Evolutionary conservation across 768 basidiomycete species (phyloP).

Genomic region (Gymnopilus dilepis): DNA sequence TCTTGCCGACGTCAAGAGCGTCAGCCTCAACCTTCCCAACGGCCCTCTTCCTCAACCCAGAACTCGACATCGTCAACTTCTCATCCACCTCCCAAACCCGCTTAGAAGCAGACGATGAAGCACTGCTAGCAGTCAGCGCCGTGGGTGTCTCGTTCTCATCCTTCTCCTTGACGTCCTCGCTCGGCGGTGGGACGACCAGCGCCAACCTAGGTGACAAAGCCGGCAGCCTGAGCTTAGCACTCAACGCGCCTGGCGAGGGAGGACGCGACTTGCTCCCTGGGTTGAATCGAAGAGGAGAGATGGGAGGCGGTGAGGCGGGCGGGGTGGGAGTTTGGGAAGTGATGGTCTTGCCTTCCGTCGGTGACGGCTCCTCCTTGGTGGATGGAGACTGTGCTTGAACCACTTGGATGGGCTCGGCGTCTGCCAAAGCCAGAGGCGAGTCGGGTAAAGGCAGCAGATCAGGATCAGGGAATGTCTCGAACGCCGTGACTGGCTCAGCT

Average conservation of each 20-base stretch:
- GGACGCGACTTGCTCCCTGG: background rate
- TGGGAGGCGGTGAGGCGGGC: slow-evolving; percentile 46
- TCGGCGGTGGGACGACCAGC: background rate
- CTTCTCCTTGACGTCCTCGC: slow-evolving; percentile 11
- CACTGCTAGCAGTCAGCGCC: slow-evolving; percentile 5
- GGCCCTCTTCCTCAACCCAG: slow-evolving; percentile 3
- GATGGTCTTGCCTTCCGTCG: background rate
- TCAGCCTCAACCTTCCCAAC: slow-evolving; percentile 4
- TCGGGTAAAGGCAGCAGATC: slow-evolving; percentile 47
- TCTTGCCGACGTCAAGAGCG: background rate
- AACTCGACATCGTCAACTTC: background rate
- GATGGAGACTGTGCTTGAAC: background rate
- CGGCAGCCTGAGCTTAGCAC: background rate
- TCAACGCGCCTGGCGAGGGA: background rate
- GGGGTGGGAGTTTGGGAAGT: slow-evolving; percentile 47
- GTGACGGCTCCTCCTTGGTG: background rate
- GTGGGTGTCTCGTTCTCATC: slow-evolving; percentile 17
- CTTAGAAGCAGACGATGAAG: background rate
- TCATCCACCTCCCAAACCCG: slow-evolving; percentile 5
- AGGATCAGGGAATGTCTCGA: slow-evolving; percentile 41
- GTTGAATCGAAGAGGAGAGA: slow-evolving; percentile 7
- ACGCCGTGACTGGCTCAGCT: background rate
- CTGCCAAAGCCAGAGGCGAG: slow-evolving; percentile 5
- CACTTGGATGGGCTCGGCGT: background rate
- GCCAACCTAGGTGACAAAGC: slow-evolving; percentile 11